Percentiles rank a stretch among this genome's conserved stretches.
These are phyloP conservation scores for Populus hybrid DNA, from an alignment of 441 rosid species.

Conservation along the genomic window DNA sequence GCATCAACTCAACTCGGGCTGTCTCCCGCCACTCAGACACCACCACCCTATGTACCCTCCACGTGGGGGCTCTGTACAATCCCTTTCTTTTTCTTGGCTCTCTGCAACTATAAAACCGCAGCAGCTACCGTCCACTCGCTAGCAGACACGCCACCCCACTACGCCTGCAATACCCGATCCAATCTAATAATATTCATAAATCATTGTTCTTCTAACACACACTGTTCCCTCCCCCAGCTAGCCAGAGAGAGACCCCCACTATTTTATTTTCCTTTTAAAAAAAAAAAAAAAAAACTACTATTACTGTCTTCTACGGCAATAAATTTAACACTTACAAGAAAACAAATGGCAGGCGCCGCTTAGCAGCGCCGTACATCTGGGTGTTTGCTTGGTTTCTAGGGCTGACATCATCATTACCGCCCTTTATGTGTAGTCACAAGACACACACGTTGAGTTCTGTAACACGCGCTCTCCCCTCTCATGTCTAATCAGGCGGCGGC, in stretches of 20 bases:
- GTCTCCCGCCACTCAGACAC: conserved; percentile 68
- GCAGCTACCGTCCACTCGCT: conserved; percentile 25
- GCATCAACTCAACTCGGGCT: conserved; percentile 27
- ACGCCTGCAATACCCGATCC: not conserved
- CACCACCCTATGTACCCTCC: conserved; percentile 34
- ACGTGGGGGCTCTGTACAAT: conserved; percentile 36
- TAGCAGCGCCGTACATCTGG: conserved; percentile 34
- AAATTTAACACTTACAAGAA: not conserved
- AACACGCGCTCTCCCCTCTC: conserved; percentile 8
- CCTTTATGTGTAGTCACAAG: conserved; percentile 19
- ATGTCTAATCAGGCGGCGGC: conserved; percentile 66
- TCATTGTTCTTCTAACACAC: not conserved
- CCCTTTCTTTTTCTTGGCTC: not conserved
- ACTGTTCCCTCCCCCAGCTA: not conserved
- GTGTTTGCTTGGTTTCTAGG: conserved; percentile 22
- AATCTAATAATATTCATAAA: not conserved
- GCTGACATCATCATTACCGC: conserved; percentile 44
- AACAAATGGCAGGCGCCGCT: conserved; percentile 40
- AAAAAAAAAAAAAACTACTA: no score
- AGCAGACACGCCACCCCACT: conserved; percentile 36
- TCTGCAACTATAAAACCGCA: conserved; percentile 2
- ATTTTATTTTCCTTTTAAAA: no score
- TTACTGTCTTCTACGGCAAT: not conserved
- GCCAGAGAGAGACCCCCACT: not conserved
- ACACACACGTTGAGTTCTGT: not conserved